Percentiles rank a stretch among this genome's conserved stretches.
phyloP scores from a whole-genome alignment of 768 basidiomycete genomes.

The Boletus edulis region DNA sequence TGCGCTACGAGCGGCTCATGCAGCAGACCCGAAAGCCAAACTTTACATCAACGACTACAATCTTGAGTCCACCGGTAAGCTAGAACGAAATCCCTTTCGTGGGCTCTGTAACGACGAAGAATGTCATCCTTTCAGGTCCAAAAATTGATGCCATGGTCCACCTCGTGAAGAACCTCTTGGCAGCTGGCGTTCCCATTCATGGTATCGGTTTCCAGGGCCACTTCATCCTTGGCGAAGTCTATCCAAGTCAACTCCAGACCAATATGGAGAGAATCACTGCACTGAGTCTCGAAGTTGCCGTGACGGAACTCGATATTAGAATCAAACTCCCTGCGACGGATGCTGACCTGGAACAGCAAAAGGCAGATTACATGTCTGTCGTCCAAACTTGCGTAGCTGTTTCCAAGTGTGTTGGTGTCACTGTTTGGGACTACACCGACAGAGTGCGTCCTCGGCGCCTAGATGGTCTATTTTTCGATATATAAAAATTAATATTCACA shows the following conservation, averaged over 20 bases:
- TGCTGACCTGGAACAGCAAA: slow-evolving; percentile 51
- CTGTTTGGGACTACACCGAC: slow-evolving; percentile 43
- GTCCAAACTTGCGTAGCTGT: slow-evolving; percentile 49
- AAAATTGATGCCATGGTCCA: slow-evolving; percentile 50
- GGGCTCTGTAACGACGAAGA: neutral
- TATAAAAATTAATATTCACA: neutral
- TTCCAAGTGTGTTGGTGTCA: slow-evolving; percentile 35
- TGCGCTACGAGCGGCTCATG: slow-evolving; percentile 40
- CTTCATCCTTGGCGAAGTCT: slow-evolving; percentile 56
- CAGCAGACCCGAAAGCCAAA: slow-evolving; percentile 31
- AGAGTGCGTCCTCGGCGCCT: slow-evolving; percentile 16
- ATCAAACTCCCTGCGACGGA: slow-evolving; percentile 50
- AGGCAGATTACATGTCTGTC: slow-evolving; percentile 55
- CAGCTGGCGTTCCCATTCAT: slow-evolving; percentile 51
- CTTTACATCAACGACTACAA: slow-evolving; percentile 34
- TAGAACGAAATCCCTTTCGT: neutral
- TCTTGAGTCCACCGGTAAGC: slow-evolving; percentile 24
- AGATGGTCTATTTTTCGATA: slow-evolving; percentile 2
- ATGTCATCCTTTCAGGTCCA: neutral
- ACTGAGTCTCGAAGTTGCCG: slow-evolving; percentile 64
- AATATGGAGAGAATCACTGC: slow-evolving; percentile 53
- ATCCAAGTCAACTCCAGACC: slow-evolving; percentile 39
- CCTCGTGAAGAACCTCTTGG: slow-evolving; percentile 48
- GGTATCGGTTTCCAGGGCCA: slow-evolving; percentile 63
- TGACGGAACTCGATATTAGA: slow-evolving; percentile 68